A percentile compares a stretch with the other conserved stretches of the same genome.
Evolutionary conservation across 179 eudicot species (phyloP).

Genomic region (Gypsophila paniculata): DNA sequence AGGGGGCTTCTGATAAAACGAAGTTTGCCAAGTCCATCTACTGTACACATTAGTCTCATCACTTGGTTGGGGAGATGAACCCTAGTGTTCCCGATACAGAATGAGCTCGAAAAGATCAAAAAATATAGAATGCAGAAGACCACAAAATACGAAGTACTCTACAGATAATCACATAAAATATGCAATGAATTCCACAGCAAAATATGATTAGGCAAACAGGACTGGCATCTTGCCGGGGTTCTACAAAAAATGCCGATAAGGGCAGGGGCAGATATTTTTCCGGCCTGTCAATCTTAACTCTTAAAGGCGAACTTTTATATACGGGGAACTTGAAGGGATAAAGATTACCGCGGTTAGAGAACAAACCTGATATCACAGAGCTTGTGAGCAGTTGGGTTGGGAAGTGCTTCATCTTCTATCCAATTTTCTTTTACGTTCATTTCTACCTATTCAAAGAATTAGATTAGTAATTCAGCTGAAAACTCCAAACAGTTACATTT

Average conservation of each 20-base stretch:
- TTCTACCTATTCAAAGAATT: conserved; percentile 54
- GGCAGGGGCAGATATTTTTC: neutral
- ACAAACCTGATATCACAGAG: conserved; percentile 27
- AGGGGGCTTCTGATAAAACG: too few species aligned
- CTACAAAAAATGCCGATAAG: conserved; percentile 5
- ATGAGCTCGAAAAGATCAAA: neutral
- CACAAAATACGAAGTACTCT: neutral
- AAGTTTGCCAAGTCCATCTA: too few species aligned
- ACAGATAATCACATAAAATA: neutral
- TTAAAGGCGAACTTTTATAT: neutral
- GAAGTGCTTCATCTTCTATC: conserved; percentile 81
- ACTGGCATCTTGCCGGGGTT: too few species aligned
- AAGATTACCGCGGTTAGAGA: conserved; percentile 6
- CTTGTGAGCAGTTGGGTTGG: conserved; percentile 61
- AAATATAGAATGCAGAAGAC: neutral
- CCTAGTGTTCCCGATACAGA: neutral
- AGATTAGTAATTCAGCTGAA: neutral
- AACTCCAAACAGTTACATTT: neutral
- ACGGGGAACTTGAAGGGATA: neutral
- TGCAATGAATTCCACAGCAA: too few species aligned
- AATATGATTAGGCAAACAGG: neutral
- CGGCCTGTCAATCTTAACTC: neutral
- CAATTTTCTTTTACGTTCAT: conserved; percentile 83
- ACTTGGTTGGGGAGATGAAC: too few species aligned
- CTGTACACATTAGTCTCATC: too few species aligned